Base-by-base conservation (phyloP, 1,284 basidiomycete species). In the Takashimella koratensis region DNA sequence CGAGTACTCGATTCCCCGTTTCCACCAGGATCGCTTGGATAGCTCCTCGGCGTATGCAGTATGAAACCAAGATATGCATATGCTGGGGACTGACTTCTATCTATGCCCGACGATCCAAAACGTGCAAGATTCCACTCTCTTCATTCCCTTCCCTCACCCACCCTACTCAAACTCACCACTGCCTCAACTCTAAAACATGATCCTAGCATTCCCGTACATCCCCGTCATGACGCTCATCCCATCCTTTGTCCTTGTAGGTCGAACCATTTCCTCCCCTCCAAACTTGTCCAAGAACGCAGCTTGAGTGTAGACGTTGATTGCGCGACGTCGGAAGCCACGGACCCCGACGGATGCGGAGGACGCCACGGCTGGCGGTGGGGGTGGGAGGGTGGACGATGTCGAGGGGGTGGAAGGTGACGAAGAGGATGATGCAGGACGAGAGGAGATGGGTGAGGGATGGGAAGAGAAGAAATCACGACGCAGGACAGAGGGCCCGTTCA, bases 401-500 rank as follows among this genome's bases (percentile, higher is more conserved):
- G 65, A 65, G 25, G 67, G 65, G 42, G 66, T 59, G 16, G 68
- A 68, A 6, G 71, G 58, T 12, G 71, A 66, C 3, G 68, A 68
- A 12, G 67, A 65, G 16, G 67, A 59, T 24, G 65, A 60, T 13
- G 76, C 75, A 25, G 74, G 74, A 13, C 80, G 81, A 44, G 77
- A 76, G 16, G 79, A 78, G 20, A 19, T 36, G 16, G 30, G 30
- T 36, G 30, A 8, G 30, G 49, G 20, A 20, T 50, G 27, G 45
- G 51, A 42, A 16, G 25, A 47, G 50, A 16, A 47, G n/a, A 51
- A 49, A 36, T 36, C 52, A 13, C 53, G 42, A 11, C 53, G 41
- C 43, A 5, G 58, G 10, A 36, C 30, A 42, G 70, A 54, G 2
- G 72, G 72, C 8, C 70, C 71, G 51, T 73, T 74, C 60, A 95